A percentile compares a stretch with the other conserved stretches of the same genome.
phyloP scores from a whole-genome alignment of 805 yeast species.

The Komagataella populi region DNA sequence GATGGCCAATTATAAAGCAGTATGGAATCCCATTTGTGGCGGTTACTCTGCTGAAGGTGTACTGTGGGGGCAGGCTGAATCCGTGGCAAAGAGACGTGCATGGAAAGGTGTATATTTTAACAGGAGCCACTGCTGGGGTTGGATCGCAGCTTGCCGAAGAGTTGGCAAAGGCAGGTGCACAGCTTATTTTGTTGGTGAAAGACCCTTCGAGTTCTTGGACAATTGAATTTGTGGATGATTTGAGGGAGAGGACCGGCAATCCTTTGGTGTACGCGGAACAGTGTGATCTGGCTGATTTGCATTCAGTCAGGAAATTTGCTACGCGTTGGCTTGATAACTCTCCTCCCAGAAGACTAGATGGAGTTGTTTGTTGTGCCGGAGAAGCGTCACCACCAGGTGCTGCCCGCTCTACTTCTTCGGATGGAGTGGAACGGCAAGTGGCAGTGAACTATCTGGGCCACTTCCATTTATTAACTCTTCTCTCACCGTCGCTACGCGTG shows the following conservation, averaged over 20 bases:
- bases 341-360: conserved; percentile 87
- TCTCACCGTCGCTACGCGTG: conserved; percentile 72
- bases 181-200: conserved; percentile 51
- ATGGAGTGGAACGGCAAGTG: conserved; percentile 79
- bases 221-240: conserved; percentile 63
- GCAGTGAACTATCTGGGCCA: conserved; percentile 76
- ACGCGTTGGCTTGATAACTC: conserved; percentile 86
- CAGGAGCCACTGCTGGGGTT: conserved; percentile 92
- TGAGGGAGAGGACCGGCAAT: conserved; percentile 59
- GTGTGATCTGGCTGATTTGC: conserved; percentile 64
- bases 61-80: conserved; percentile 67
- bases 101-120: conserved; percentile 70
- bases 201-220: conserved; percentile 48
- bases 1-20: conserved; percentile 43
- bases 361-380: conserved; percentile 79
- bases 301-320: conserved; percentile 78
- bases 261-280: conserved; percentile 79
- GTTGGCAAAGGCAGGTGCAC: conserved; percentile 77
- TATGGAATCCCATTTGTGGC: conserved; percentile 43
- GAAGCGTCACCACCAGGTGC: conserved; percentile 61
- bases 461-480: conserved; percentile 63
- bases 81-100: conserved; percentile 91
- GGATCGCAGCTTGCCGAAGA: conserved; percentile 70
- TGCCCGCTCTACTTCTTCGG: conserved; percentile 52
- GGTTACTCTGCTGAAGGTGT: conserved; percentile 44